Base-by-base conservation (phyloP, 2,329 filamentous ascomycete species). In the Cercospora zeae-maydis region DNA sequence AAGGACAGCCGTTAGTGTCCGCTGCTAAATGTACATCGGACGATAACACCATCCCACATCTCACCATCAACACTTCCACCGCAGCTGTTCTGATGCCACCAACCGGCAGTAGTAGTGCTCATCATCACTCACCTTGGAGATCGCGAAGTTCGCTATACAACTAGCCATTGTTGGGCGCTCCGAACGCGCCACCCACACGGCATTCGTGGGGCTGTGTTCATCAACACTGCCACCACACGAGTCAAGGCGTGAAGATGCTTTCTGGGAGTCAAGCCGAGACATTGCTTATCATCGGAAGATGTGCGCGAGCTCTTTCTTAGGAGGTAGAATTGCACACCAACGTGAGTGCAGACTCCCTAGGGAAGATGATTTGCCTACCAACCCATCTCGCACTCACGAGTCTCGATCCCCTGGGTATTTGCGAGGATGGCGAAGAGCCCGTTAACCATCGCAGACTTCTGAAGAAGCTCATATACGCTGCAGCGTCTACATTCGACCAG, bases 341-440 rank as follows among this genome's bases (percentile, higher is more conserved):
- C n/a, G n/a, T n/a, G n/a, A n/a, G n/a, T n/a, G n/a, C n/a, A n/a
- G n/a, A n/a, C n/a, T n/a, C n/a, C n/a, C n/a, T n/a, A n/a, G n/a
- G n/a, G n/a, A n/a, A n/a, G n/a, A n/a, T n/a, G n/a, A n/a, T n/a
- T n/a, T n/a, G n/a, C n/a, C 42, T 58, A 9, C 62, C 62, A 11
- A 31, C 59, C 13, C 59, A 64, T 49, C 14, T 53, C 27, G 59
- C 62, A 11, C 55, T 53, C 14, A 53, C 34, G 16, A 64, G 62
- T 56, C 54, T 47, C 19, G 62, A 62, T 37, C 62, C 59, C 10
- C 59, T 64, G 9, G 54, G 62, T 16, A 58, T 64, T 13, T 62
- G 58, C 34, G 58, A 57, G 16, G 52, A 54, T 24, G 31, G 16
- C 45, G 58, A 47, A 24, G 59, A 58, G 14, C 14, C 47, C 19